Evolutionary conservation across 441 rosid species (phyloP), one percentile per base, ranked within the genome.

Genomic region (Euphorbia schlechtendalii): DNA sequence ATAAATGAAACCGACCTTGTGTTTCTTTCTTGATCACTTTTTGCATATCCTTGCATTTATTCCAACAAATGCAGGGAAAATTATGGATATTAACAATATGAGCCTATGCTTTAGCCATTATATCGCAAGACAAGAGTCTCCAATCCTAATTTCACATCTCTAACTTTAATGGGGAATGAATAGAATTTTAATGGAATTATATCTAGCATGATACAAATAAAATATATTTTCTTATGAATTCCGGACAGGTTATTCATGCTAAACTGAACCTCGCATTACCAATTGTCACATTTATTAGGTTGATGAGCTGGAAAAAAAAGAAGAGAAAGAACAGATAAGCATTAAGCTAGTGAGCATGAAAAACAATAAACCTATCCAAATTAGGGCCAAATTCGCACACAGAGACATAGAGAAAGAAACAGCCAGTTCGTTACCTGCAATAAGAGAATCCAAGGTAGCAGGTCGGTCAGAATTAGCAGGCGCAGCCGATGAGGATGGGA

Each of bases 381-480:
- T 18, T 12, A 9, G 1, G 32, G 10, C 61, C n/a, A 4, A 24
- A 69, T 30, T 17, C 43, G 14, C 25, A 13, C 52, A 25, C 49
- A 71, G 4, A 20, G 55, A 10, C 59, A 18, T 0, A 43, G 0
- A 32, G 18, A 41, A 41, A 5, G 45, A 15, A 2, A 15, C 48
- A 59, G 1, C 10, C 2, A n/a, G 45, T 69, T 38, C 66, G 67
- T 10, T 36, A 86, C 97, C 92, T 74, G 89, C 80, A 60, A 86
- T 60, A n/a, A 87, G 83, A 74, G 92, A 78, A 28, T 73, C 87
- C 82, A 84, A 75, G 53, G 84, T 74, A 68, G 87, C 18, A 14
- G 86, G 57, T 46, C 68, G 52, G 41, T 63, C 66, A 65, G 67
- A 62, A 3, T 59, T 46, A 32, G 38, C 52, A 12, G 72, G 61